Evolutionary conservation across 192 early-diverging fungal species (phyloP).

Genomic region (Entomortierella parvispora): DNA sequence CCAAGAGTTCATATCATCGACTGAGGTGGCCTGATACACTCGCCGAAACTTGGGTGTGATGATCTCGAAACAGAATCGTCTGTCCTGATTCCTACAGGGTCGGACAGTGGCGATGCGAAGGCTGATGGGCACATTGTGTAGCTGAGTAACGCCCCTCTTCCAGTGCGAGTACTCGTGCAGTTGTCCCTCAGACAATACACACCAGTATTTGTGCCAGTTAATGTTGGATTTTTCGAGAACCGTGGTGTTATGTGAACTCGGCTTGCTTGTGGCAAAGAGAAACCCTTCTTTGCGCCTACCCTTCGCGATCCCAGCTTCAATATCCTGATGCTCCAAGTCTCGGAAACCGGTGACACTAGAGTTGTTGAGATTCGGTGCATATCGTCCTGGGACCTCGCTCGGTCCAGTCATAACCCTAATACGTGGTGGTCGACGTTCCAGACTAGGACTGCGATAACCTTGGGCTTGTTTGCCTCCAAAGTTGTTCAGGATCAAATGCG

Average conservation of each 20-base stretch:
- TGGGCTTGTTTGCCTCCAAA: no score
- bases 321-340: conserved; percentile 68
- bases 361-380: neutral
- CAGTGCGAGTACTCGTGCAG: conserved; percentile 73
- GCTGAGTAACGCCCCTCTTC: conserved; percentile 62
- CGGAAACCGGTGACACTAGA: conserved; percentile 66
- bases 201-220: conserved; percentile 63
- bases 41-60: conserved; percentile 68
- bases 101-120: conserved; percentile 75
- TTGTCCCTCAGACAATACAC: conserved; percentile 69
- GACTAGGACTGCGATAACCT: no score
- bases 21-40: conserved; percentile 74
- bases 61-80: conserved; percentile 78
- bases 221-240: conserved; percentile 43
- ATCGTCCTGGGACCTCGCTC: neutral
- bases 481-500: no score
- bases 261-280: conserved; percentile 65
- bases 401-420: no score
- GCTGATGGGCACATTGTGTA: conserved; percentile 66
- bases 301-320: conserved; percentile 45
- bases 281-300: conserved; percentile 67
- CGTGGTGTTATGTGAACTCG: conserved; percentile 34
- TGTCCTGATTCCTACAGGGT: conserved; percentile 68
- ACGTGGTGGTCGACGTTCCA: no score
- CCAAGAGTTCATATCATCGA: conserved; percentile 74